A percentile compares a stretch with the other conserved stretches of the same genome.
Evolutionary conservation across 108 stramenopile genomes (phyloP).

Genomic region (Nitzschia sp.): DNA sequence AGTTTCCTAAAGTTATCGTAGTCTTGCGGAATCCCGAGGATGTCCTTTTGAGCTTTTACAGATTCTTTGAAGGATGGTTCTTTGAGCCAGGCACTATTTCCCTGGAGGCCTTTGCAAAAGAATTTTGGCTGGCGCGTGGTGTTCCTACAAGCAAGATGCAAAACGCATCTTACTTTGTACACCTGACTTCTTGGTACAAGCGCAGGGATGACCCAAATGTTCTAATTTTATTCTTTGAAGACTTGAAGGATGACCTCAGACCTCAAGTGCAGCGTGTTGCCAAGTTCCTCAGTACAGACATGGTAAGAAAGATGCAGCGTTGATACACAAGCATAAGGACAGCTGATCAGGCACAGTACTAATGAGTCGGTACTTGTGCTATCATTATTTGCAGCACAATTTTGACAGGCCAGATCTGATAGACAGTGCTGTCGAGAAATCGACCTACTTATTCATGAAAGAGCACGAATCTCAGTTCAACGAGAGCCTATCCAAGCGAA

Average conservation of each 20-base stretch:
- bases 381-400: slow-evolving; percentile 8
- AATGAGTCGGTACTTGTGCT: too few species aligned
- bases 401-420: slow-evolving; percentile 17
- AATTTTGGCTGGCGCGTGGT: slow-evolving; percentile 52
- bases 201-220: slow-evolving; percentile 37
- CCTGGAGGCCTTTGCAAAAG: slow-evolving; percentile 44
- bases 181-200: slow-evolving; percentile 48
- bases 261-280: slow-evolving; percentile 32
- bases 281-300: slow-evolving; percentile 24
- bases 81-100: slow-evolving; percentile 41
- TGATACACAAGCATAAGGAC: too few species aligned
- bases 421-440: slow-evolving; percentile 1
- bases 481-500: slow-evolving; percentile 41
- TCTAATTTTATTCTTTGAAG: slow-evolving; percentile 46
- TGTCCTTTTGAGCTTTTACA: slow-evolving; percentile 43
- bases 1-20: slow-evolving; percentile 38
- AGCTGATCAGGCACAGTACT: too few species aligned
- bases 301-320: slow-evolving; percentile 13
- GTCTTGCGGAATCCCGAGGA: slow-evolving; percentile 45
- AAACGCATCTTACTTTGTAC: slow-evolving; percentile 51
- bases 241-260: slow-evolving; percentile 39
- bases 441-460: slow-evolving; percentile 45
- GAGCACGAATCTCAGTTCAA: slow-evolving; percentile 38
- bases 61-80: slow-evolving; percentile 57
- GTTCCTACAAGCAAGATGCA: slow-evolving; percentile 39